phyloP scores from a whole-genome alignment of 2,329 filamentous ascomycete genomes.

The Chalaropsis thielavioides region DNA sequence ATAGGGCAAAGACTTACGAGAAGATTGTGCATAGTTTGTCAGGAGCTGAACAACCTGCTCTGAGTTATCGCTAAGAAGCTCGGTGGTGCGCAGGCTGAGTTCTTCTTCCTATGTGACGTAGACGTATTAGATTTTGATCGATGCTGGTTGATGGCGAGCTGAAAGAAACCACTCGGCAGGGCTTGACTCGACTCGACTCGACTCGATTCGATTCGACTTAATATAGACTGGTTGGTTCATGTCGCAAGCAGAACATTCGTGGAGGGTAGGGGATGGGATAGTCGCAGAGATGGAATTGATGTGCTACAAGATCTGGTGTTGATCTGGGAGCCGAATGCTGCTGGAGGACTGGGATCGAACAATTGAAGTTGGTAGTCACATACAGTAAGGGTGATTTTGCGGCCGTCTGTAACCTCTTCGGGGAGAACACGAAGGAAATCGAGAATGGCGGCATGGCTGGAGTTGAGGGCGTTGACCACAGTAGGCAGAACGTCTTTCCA shows the following conservation, averaged over 20 bases:
- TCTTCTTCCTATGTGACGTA: conserved; percentile 73
- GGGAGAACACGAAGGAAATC: conserved; percentile 95
- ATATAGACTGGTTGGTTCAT: conserved; percentile 2
- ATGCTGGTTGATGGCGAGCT: conserved; percentile 12
- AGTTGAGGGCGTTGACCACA: conserved; percentile 65
- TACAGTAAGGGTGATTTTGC: conserved; percentile 99
- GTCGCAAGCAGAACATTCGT: conserved; percentile 3
- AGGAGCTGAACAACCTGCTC: conserved; percentile 74
- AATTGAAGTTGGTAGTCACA: conserved; percentile 43
- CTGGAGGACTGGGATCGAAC: neutral
- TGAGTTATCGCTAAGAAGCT: conserved; percentile 82
- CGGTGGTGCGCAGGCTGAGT: conserved; percentile 67
- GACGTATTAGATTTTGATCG: conserved; percentile 31
- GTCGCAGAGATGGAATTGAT: neutral
- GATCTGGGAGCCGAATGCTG: conserved; percentile 10
- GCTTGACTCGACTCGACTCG: conserved; percentile 3
- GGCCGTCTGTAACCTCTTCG: conserved; percentile 97
- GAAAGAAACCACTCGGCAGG: neutral
- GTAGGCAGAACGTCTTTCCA: conserved; percentile 87
- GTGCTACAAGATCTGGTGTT: conserved; percentile 7
- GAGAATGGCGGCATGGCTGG: conserved; percentile 72
- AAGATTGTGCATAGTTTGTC: conserved; percentile 82
- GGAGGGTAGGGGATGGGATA: neutral
- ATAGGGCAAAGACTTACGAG: conserved; percentile 42
- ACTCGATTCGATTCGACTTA: conserved; percentile 8